Evolutionary conservation across 1,284 basidiomycete genomes (phyloP).

Genomic region (Hypsizygus ulmarius): DNA sequence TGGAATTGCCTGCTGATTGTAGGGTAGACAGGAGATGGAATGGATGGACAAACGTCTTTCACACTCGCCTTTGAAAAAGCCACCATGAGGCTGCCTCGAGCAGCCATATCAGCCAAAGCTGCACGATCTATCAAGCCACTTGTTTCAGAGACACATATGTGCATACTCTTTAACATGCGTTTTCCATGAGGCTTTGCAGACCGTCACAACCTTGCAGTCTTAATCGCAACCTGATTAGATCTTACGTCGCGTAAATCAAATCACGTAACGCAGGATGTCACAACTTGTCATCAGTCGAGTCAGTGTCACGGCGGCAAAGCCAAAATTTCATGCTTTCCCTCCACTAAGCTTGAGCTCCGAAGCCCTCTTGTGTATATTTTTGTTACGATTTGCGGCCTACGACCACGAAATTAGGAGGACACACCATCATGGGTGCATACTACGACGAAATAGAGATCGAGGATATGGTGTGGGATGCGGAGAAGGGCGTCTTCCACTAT

Average conservation of each 20-base stretch:
- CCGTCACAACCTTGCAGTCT: too few species aligned
- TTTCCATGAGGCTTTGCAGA: constrained; percentile 16
- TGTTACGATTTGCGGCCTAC: background rate
- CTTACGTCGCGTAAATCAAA: constrained; percentile 1
- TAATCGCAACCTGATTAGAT: background rate
- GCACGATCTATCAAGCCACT: constrained; percentile 10
- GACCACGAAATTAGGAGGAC: constrained; percentile 5
- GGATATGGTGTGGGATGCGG: constrained; percentile 90
- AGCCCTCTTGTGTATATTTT: constrained; percentile 1
- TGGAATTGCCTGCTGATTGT: too few species aligned
- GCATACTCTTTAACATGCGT: constrained; percentile 13
- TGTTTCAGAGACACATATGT: constrained; percentile 12
- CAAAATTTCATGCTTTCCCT: constrained; percentile 17
- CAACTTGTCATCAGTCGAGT: constrained; percentile 12
- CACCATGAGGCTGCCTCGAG: constrained; percentile 20
- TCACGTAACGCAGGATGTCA: constrained; percentile 9
- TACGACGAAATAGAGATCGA: constrained; percentile 96
- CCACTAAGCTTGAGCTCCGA: constrained; percentile 1
- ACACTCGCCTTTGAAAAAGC: constrained; percentile 12
- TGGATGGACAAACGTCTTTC: constrained; percentile 7
- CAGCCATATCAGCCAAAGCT: constrained; percentile 10
- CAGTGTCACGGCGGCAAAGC: constrained; percentile 16
- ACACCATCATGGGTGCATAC: constrained; percentile 65
- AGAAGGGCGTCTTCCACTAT: constrained; percentile 86
- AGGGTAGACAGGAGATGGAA: background rate